A percentile compares a stretch with the other conserved stretches of the same genome.
Evolutionary conservation across 2,329 filamentous ascomycete genomes (phyloP).

Genomic region (Penicillium fuscoglaucum): DNA sequence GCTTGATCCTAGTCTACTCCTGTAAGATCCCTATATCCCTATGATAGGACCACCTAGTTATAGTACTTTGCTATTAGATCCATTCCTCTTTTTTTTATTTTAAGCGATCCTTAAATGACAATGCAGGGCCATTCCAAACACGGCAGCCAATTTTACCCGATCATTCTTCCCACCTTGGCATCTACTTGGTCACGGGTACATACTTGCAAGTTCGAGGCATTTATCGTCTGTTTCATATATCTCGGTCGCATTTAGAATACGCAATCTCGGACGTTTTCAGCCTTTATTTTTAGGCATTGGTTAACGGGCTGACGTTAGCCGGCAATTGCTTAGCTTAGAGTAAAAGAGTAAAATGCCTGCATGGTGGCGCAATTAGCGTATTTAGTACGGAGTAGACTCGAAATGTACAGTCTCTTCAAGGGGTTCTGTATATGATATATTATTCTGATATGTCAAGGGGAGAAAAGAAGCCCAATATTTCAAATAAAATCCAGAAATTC

Average conservation of each 20-base stretch:
- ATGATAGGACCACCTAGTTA: neutral
- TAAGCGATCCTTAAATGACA: neutral
- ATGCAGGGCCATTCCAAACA: neutral
- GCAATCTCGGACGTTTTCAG: neutral
- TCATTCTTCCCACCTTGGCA: neutral
- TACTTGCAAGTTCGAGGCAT: neutral
- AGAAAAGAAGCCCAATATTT: neutral
- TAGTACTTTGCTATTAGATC: no score
- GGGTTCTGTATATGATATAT: conserved; percentile 4
- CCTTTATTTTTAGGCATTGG: conserved; percentile 7
- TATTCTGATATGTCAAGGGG: conserved; percentile 6
- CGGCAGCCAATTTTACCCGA: neutral
- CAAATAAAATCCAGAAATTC: neutral
- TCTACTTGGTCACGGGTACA: neutral
- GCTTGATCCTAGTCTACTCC: neutral
- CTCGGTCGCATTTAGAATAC: conserved; percentile 1
- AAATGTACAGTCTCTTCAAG: conserved; percentile 4
- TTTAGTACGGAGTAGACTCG: neutral
- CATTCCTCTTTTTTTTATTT: no score
- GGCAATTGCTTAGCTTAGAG: conserved; percentile 9
- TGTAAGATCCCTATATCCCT: neutral
- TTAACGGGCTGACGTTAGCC: conserved; percentile 8
- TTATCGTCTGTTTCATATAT: conserved; percentile 1
- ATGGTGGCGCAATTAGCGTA: conserved; percentile 11
- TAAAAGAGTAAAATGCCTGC: conserved; percentile 4